Evolutionary conservation across 2,329 filamentous ascomycete genomes (phyloP), one percentile per base, ranked within the genome.

Genomic region (Beauveria caledonica): DNA sequence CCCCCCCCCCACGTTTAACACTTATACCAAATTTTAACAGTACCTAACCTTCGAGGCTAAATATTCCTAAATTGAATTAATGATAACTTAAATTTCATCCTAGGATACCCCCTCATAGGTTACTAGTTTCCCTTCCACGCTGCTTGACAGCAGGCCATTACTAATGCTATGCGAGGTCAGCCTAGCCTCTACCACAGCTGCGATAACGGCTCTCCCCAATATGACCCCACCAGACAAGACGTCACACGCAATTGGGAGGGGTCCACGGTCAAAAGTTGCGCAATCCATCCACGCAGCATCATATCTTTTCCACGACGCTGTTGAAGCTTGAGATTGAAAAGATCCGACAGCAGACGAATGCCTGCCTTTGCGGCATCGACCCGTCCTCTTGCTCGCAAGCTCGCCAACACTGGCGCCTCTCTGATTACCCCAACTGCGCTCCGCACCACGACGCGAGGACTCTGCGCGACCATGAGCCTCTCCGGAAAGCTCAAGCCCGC

Each of bases 401-500:
- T 60, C 23, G 58, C 58, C 17, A 13, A 15, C 33, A 19, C 49
- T 1, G 40, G 49, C 19, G 10, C 56, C 13, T 13, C 25, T 11
- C 27, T 49, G n/a, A 50, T 19, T 9, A 5, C 21, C 19, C 57
- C 49, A 49, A 53, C 25, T 2, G n/a, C 50, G 29, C 29, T 60
- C 49, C 39, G 27, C 48, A 48, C 48, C 36, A 19, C 49, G 40
- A 66, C 62, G 17, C 42, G 60, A 44, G 53, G 53, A 17, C 67
- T 71, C 55, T 66, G 68, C 64, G 69, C 71, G 59, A 60, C 67
- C 51, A 80, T 80, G 77, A 69, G 71, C 64, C 70, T 74, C 33
- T 74, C 73, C 49, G 69, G 72, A 44, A 81, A 80, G 67, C 68
- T 81, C 40, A 78, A 77, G 72, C 79, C 79, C 42, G 79, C 79